These are phyloP conservation scores for Achaetomiella virescens DNA, from an alignment of 495 filamentous ascomycete species.

Conservation along the genomic window DNA sequence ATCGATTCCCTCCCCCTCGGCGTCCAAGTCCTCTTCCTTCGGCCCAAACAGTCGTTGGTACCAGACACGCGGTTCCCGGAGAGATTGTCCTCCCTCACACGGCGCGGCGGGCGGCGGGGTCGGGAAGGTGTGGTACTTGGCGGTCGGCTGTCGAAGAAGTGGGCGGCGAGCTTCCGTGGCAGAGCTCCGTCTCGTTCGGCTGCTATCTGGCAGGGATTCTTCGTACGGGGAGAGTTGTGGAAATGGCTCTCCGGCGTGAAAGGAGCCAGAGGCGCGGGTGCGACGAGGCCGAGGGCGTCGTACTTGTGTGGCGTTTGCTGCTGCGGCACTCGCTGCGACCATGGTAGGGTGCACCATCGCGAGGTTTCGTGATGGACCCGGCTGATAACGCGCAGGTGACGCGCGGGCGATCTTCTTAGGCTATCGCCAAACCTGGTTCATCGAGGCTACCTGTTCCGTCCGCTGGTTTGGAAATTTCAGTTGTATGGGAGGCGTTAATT, in stretches of 20 bases:
- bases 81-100: conserved; percentile 20
- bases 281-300: conserved; percentile 18
- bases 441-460: background rate
- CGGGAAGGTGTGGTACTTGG: conserved; percentile 92
- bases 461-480: no score
- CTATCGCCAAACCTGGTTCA: background rate
- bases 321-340: conserved; percentile 24
- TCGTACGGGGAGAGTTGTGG: conserved; percentile 27
- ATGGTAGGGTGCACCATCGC: conserved; percentile 34
- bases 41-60: conserved; percentile 9
- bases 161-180: conserved; percentile 3
- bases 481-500: no score
- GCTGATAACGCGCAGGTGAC: no score
- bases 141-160: conserved; percentile 57
- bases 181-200: conserved; percentile 15
- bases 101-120: conserved; percentile 79
- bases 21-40: conserved; percentile 10
- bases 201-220: conserved; percentile 4
- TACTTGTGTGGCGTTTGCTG: conserved; percentile 20
- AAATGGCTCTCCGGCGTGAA: conserved; percentile 45
- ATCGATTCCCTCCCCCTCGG: conserved; percentile 4
- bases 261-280: conserved; percentile 34
- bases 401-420: no score
- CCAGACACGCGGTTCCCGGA: background rate
- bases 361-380: background rate